These are phyloP conservation scores for Earliella scabrosa DNA, from an alignment of 1,284 basidiomycete genomes.

Conservation along the genomic window DNA sequence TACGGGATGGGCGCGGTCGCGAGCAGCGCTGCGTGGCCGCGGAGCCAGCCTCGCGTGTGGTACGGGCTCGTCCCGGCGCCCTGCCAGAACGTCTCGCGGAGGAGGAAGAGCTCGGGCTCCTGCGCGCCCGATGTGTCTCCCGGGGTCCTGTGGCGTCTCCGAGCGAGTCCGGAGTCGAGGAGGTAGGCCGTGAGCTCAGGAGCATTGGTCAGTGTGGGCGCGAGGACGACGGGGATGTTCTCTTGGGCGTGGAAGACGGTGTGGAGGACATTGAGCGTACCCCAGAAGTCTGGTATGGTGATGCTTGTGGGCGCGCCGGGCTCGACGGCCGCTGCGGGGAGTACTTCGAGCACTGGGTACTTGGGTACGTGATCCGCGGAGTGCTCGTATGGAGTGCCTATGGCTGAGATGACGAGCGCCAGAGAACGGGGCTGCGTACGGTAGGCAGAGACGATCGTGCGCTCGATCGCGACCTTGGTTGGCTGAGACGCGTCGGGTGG, in stretches of 20 bases:
- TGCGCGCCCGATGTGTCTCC: slow-evolving; percentile 16
- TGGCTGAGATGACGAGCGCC: slow-evolving; percentile 33
- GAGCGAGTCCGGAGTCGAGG: slow-evolving; percentile 23
- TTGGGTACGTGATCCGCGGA: slow-evolving; percentile 35
- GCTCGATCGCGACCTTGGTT: slow-evolving; percentile 22
- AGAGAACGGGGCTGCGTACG: slow-evolving; percentile 23
- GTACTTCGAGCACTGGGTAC: slow-evolving; percentile 36
- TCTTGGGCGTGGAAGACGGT: slow-evolving; percentile 34
- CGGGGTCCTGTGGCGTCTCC: slow-evolving; percentile 26
- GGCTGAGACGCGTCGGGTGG: slow-evolving; percentile 9
- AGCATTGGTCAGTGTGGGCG: slow-evolving; percentile 19
- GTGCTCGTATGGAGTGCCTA: slow-evolving; percentile 37
- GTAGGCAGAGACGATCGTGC: slow-evolving; percentile 20
- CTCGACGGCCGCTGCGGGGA: slow-evolving; percentile 12
- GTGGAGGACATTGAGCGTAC: slow-evolving; percentile 35
- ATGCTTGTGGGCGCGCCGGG: slow-evolving; percentile 6
- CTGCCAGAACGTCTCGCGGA: slow-evolving; percentile 56
- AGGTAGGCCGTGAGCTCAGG: slow-evolving; percentile 31
- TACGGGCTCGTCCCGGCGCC: slow-evolving; percentile 50
- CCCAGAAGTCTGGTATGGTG: slow-evolving; percentile 36
- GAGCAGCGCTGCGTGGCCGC: slow-evolving; percentile 28
- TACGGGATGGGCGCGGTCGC: slow-evolving; percentile 42
- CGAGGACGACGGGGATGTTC: slow-evolving; percentile 36
- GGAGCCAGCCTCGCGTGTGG: slow-evolving; percentile 47
- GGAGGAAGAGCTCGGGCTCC: slow-evolving; percentile 42